phyloP scores from a whole-genome alignment of 805 yeast species.

The Candida glaebosa region DNA sequence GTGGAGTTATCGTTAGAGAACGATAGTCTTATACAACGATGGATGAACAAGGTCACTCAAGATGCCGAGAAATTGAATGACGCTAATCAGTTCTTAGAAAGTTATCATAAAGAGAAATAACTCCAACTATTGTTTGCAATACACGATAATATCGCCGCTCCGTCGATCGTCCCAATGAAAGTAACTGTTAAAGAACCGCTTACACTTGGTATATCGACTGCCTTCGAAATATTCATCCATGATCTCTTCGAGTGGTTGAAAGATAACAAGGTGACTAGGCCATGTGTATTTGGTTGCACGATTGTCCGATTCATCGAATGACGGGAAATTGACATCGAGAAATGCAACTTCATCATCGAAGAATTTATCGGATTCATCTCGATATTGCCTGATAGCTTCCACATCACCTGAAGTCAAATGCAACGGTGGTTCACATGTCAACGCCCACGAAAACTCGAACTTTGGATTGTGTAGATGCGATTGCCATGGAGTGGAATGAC shows the following conservation, averaged over 20 bases:
- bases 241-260: conserved; percentile 55
- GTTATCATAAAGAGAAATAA: background rate
- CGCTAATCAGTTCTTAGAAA: conserved; percentile 27
- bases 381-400: conserved; percentile 41
- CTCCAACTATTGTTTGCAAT: conserved; percentile 20
- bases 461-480: conserved; percentile 66
- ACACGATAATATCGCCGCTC: conserved; percentile 72
- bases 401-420: conserved; percentile 22
- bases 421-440: conserved; percentile 91
- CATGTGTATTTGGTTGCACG: conserved; percentile 30
- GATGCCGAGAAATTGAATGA: conserved; percentile 62
- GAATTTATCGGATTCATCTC: conserved; percentile 85
- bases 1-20: conserved; percentile 46
- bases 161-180: conserved; percentile 87
- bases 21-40: conserved; percentile 43
- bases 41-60: conserved; percentile 41
- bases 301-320: conserved; percentile 4
- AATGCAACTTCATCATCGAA: conserved; percentile 65
- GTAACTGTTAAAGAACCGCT: conserved; percentile 69
- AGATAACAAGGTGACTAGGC: conserved; percentile 75
- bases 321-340: conserved; percentile 52
- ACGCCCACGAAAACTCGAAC: conserved; percentile 55
- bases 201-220: conserved; percentile 42
- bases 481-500: conserved; percentile 97
- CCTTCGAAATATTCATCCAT: conserved; percentile 38